Evolutionary conservation across 495 filamentous ascomycete genomes (phyloP).

Genomic region (Xylaria flabelliformis): DNA sequence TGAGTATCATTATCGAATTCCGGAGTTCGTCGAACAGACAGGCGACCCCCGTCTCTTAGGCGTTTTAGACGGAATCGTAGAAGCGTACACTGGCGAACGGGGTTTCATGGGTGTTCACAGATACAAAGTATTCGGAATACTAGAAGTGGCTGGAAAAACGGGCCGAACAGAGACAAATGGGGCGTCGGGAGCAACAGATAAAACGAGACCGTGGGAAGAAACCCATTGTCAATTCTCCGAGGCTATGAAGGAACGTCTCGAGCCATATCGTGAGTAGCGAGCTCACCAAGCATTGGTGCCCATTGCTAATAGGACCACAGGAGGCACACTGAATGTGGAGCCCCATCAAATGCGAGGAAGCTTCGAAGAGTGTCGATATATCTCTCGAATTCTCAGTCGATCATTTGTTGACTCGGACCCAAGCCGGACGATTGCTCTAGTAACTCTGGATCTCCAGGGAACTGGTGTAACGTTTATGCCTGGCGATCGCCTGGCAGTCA

Average conservation of each 20-base stretch:
- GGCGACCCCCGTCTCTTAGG: slow-evolving; percentile 53
- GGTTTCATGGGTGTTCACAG: slow-evolving; percentile 61
- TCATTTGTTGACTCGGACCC: slow-evolving; percentile 52
- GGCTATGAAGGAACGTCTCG: slow-evolving; percentile 59
- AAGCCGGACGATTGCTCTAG: slow-evolving; percentile 51
- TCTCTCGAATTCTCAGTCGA: slow-evolving; percentile 48
- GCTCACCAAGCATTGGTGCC: neutral
- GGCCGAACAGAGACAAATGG: slow-evolving; percentile 59
- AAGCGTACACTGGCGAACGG: slow-evolving; percentile 56
- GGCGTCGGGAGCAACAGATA: slow-evolving; percentile 49
- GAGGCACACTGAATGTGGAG: slow-evolving; percentile 48
- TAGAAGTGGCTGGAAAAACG: slow-evolving; percentile 58
- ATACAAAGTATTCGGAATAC: slow-evolving; percentile 61
- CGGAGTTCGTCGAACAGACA: slow-evolving; percentile 54
- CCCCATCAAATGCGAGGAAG: slow-evolving; percentile 59
- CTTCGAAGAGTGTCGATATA: slow-evolving; percentile 59
- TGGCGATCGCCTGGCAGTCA: slow-evolving; percentile 56
- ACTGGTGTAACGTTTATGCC: slow-evolving; percentile 58
- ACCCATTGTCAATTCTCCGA: slow-evolving; percentile 58
- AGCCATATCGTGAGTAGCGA: slow-evolving; percentile 47
- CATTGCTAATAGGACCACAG: slow-evolving; percentile 14
- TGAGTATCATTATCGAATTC: slow-evolving; percentile 57
- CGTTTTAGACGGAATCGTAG: slow-evolving; percentile 56
- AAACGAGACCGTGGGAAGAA: slow-evolving; percentile 55
- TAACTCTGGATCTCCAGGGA: slow-evolving; percentile 53